These are phyloP conservation scores for Clausena lansium DNA, from an alignment of 345 rosid species.

Conservation along the genomic window DNA sequence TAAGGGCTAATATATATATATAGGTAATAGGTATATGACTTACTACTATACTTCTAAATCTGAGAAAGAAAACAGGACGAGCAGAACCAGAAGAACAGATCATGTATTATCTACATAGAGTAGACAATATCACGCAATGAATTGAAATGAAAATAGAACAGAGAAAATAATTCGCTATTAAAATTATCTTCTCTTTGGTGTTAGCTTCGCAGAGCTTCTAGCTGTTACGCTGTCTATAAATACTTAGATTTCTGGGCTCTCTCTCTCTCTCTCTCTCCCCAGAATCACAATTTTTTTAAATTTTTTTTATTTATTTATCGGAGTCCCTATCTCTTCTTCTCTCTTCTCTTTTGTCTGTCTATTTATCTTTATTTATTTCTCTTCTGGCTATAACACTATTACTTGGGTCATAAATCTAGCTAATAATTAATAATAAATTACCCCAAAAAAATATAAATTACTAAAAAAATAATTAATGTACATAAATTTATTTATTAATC, in stretches of 20 bases:
- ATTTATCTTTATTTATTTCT: neutral
- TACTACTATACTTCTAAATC: slow-evolving; percentile 8
- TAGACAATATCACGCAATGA: too few relatives aligned
- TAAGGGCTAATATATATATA: neutral
- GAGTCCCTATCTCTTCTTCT: slow-evolving; percentile 22
- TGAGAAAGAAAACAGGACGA: slow-evolving; percentile 7
- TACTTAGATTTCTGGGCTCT: slow-evolving; percentile 22
- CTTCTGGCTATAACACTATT: neutral
- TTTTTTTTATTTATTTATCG: neutral
- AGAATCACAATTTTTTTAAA: too few relatives aligned
- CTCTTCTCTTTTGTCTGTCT: neutral
- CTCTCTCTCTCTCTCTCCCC: too few relatives aligned
- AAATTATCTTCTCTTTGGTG: too few relatives aligned
- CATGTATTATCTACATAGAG: too few relatives aligned
- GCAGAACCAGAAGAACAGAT: too few relatives aligned
- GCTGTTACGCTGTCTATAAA: slow-evolving; percentile 27
- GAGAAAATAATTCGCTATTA: too few relatives aligned
- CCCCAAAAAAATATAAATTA: neutral
- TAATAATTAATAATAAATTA: neutral
- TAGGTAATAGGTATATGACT: too few relatives aligned
- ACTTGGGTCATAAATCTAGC: neutral
- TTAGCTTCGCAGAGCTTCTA: slow-evolving; percentile 3
- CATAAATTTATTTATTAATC: slow-evolving; percentile 4
- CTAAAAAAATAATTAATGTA: neutral
- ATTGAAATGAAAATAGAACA: too few relatives aligned